Conservation (phyloP, 2,329 filamentous ascomycete species). For the Aschersonia sp. region DNA sequence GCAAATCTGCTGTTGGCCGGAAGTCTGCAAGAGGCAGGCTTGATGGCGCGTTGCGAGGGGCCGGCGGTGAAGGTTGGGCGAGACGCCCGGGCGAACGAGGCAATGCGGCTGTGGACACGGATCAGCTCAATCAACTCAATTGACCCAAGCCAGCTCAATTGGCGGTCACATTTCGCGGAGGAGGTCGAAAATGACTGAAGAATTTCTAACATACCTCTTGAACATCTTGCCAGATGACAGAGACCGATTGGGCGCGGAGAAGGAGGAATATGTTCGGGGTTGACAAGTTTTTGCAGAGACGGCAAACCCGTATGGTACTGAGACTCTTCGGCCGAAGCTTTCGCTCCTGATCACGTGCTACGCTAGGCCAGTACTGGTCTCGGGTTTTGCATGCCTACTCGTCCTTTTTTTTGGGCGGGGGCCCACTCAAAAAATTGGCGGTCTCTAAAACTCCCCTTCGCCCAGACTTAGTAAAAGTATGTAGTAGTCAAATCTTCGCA, state of each 20-base stretch:
- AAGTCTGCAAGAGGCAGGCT: conserved; percentile 40
- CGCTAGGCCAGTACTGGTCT: conserved; percentile 11
- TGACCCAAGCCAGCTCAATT: conserved; percentile 27
- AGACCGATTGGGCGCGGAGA: conserved; percentile 47
- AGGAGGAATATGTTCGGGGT: conserved; percentile 38
- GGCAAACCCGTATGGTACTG: conserved; percentile 32
- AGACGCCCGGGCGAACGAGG: conserved; percentile 47
- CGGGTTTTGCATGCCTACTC: conserved; percentile 3
- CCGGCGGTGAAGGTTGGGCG: conserved; percentile 46
- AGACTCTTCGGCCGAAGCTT: conserved; percentile 29
- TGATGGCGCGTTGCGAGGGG: conserved; percentile 41
- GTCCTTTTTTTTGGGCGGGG: too few species aligned
- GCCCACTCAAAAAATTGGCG: too few species aligned
- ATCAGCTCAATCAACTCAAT: conserved; percentile 36
- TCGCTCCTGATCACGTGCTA: conserved; percentile 22
- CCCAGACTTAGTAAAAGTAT: too few species aligned
- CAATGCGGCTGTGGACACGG: conserved; percentile 43
- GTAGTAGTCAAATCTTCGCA: too few species aligned
- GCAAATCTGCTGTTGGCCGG: conserved; percentile 43
- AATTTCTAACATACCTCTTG: conserved; percentile 53
- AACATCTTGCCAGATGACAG: conserved; percentile 65
- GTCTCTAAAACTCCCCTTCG: too few species aligned
- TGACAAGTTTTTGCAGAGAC: conserved; percentile 34
- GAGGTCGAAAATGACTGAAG: conserved; percentile 14
- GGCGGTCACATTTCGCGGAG: conserved; percentile 11